Conservation (phyloP, 257 asterid genomes). For the Solanum phureja region DNA sequence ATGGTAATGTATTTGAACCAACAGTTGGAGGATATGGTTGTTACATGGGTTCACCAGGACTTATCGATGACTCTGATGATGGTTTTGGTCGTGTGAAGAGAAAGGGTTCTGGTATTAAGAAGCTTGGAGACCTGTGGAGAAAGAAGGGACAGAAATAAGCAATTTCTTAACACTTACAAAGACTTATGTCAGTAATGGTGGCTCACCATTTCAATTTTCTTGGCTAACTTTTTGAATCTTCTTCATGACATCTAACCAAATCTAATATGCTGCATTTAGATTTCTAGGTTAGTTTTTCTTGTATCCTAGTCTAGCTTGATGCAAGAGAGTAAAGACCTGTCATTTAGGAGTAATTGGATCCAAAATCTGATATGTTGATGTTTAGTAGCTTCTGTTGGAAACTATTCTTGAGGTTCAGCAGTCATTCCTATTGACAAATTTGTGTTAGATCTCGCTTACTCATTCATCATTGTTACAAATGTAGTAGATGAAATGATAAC, state of each 20-base stretch:
- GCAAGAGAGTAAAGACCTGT: neutral
- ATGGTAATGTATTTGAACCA: slow-evolving; percentile 26
- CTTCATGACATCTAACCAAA: neutral
- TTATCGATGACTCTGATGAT: slow-evolving; percentile 35
- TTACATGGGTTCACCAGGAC: slow-evolving; percentile 50
- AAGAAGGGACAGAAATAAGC: slow-evolving; percentile 59
- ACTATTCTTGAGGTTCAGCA: neutral
- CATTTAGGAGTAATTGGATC: neutral
- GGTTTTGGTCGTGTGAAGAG: slow-evolving; percentile 58
- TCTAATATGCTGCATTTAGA: neutral
- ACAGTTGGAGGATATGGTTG: slow-evolving; percentile 24
- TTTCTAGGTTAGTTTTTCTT: neutral
- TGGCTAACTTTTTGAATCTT: neutral
- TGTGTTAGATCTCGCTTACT: neutral
- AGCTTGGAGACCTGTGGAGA: slow-evolving; percentile 86
- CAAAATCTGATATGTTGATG: neutral
- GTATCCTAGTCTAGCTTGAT: neutral
- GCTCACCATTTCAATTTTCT: slow-evolving; percentile 26
- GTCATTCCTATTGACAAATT: neutral
- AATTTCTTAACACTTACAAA: neutral
- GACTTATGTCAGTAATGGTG: slow-evolving; percentile 15
- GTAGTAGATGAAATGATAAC: neutral
- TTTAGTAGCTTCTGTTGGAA: neutral
- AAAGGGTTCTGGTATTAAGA: slow-evolving; percentile 53
- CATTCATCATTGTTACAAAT: neutral